Evolutionary conservation across 2,329 filamentous ascomycete genomes (phyloP).

Genomic region (Sporothrix schenckii): DNA sequence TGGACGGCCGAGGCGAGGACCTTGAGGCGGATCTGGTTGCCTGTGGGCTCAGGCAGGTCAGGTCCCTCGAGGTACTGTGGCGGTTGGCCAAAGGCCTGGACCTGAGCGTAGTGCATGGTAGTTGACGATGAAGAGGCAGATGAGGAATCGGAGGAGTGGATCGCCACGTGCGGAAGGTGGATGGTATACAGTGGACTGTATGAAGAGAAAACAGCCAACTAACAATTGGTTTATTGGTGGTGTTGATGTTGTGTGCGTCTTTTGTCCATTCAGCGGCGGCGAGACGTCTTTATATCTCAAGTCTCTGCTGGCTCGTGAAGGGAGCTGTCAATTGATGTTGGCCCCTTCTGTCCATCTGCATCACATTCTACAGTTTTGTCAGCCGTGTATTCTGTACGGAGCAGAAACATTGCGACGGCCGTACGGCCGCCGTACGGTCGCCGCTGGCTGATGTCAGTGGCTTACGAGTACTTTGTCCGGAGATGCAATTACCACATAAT

Average conservation of each 20-base stretch:
- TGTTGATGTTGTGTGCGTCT: neutral
- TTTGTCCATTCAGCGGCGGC: neutral
- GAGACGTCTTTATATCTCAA: neutral
- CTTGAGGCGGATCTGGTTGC: constrained; percentile 50
- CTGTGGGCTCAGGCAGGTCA: constrained; percentile 30
- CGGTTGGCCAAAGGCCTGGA: constrained; percentile 32
- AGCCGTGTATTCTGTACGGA: neutral
- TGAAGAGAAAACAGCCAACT: too few species aligned
- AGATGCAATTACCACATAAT: neutral
- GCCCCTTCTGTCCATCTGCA: neutral
- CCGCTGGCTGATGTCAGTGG: too few species aligned
- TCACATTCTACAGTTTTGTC: constrained; percentile 5
- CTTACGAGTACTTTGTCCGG: too few species aligned
- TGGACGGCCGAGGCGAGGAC: constrained; percentile 58
- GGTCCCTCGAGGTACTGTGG: constrained; percentile 32
- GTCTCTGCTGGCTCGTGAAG: neutral
- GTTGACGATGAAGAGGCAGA: neutral
- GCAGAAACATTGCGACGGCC: too few species aligned
- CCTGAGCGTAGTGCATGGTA: constrained; percentile 28
- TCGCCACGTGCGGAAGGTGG: too few species aligned
- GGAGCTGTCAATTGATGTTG: constrained; percentile 1
- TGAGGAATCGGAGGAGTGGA: too few species aligned
- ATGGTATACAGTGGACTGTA: too few species aligned
- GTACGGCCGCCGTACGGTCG: too few species aligned
- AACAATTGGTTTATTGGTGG: neutral